A percentile compares a stretch with the other conserved stretches of the same genome.
phyloP scores from a whole-genome alignment of 495 filamentous ascomycete species.

The Hypoxylon subgilvum region DNA sequence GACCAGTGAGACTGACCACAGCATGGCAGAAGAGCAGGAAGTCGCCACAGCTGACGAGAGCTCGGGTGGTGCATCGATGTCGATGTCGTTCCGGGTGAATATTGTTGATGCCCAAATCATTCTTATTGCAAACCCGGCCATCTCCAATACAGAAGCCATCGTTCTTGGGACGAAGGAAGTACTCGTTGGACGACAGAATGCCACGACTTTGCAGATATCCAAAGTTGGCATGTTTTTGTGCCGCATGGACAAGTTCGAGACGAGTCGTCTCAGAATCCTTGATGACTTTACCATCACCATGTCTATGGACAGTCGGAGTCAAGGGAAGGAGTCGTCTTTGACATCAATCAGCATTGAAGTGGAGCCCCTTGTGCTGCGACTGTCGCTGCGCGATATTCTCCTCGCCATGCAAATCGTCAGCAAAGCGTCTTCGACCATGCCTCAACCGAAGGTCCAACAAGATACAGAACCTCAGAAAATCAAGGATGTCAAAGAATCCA shows the following conservation, averaged over 20 bases:
- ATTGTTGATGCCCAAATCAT: slow-evolving; percentile 95
- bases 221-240: slow-evolving; percentile 98
- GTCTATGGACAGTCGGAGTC: slow-evolving; percentile 83
- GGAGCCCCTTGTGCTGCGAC: slow-evolving; percentile 87
- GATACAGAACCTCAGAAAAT: slow-evolving; percentile 74
- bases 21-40: slow-evolving; percentile 56
- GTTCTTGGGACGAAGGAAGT: slow-evolving; percentile 96
- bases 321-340: no score
- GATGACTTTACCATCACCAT: slow-evolving; percentile 93
- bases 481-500: slow-evolving; percentile 54
- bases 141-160: slow-evolving; percentile 89
- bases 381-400: slow-evolving; percentile 92
- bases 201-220: slow-evolving; percentile 86
- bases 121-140: slow-evolving; percentile 90
- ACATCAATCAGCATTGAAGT: slow-evolving; percentile 86
- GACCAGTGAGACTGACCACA: no score
- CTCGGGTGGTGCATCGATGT: slow-evolving; percentile 68
- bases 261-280: slow-evolving; percentile 81
- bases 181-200: slow-evolving; percentile 89
- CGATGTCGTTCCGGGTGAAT: slow-evolving; percentile 87
- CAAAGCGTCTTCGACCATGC: no score
- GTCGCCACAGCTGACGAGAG: slow-evolving; percentile 30
- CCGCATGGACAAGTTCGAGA: slow-evolving; percentile 96
- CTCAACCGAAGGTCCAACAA: no score
- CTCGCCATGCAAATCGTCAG: slow-evolving; percentile 91